Evolutionary conservation across 331 rosid species (phyloP), one percentile per base, ranked within the genome.

Genomic region (Quercus lobata): DNA sequence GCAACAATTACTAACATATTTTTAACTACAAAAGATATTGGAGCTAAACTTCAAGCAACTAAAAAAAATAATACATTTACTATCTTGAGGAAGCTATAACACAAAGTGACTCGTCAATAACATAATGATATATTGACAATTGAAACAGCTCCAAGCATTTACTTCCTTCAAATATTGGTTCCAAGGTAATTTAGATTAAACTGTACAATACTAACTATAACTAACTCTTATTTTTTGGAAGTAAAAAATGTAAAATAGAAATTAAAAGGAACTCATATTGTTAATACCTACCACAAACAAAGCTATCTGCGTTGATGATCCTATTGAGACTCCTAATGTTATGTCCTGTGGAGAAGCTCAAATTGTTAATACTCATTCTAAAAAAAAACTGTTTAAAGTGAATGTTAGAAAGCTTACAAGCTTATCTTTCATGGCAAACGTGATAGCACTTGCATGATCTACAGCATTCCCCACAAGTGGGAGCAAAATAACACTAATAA

Each of bases 381-480:
- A 62, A 68, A 24, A 18, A 8, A 49, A 29, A 19, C 9, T 12
- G n/a, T 21, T 49, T 12, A 4, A 79, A 16, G 21, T 34, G 35
- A 61, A 79, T 24, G 57, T 60, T 53, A 49, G 57, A 70, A 85
- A 74, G 57, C 88, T 86, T 77, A 94, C 97, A 78, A 94, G 92
- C 89, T 92, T 94, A 83, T 92, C 98, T 87, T 94, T 92, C 92
- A 90, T 88, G 79, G 98, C 97, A 89, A 94, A 94, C 86, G 90
- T 88, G 72, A 94, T 53, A 70, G 97, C 98, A 79, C 97, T 92
- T 73, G 97, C 98, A 88, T 93, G 98, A 85, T 93, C 98, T 11
- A 97, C 97, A 61, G 98, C 98, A 85, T 93, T 92, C 69, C 94
- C 96, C 84, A 89, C 97, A 44, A 94, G 79, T n/a, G 98, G 98